Evolutionary conservation across 208 protist genomes (phyloP), one percentile per base, ranked within the genome.

Genomic region (Leishmania lainsoni): DNA sequence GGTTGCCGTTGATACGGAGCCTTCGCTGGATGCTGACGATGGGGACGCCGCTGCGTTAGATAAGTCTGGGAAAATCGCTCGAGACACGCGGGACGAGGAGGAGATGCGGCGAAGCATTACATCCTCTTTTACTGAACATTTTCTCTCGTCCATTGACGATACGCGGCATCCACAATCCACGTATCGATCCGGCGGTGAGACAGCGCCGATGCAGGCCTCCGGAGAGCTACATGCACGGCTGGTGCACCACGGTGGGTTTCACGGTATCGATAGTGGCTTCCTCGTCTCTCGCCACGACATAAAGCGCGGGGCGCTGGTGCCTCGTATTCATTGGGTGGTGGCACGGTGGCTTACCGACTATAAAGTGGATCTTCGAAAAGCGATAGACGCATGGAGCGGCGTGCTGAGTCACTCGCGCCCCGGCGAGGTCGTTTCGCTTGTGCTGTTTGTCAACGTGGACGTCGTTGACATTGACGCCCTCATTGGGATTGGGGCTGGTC

Each of bases 301-400:
- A 26, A 42, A 54, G 5, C 45, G 29, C 42, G 26, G 29, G 48
- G 22, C 69, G 45, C 9, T 26, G 39, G 22, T 52, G 49, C 59
- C 3, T 3, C 16, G 51, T 17, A 70, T 88, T 49, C 76, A 82
- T 4, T 88, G 85, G 85, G 78, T 88, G 45, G 85, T 88, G 61
- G 45, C 81, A 29, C 63, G 71, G 16, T 66, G 70, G 49, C 14
- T 86, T 1, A 42, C n/a, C 12, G 45, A 32, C 26, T 10, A n/a
- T 35, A 17, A 17, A 32, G 26, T 10, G 20, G 69, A 78, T 5
- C 2, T 69, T 66, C 51, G n/a, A 12, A 49, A 51, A 1, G 48
- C 65, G 22, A 22, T 88, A 16, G 5, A 14, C 8, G 73, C 39
- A 39, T 88, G 85, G 85, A 42, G 51, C 20, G 29, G n/a, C 10